Conservation (phyloP, 306 rosid genomes). For the Trifolium pratense region DNA sequence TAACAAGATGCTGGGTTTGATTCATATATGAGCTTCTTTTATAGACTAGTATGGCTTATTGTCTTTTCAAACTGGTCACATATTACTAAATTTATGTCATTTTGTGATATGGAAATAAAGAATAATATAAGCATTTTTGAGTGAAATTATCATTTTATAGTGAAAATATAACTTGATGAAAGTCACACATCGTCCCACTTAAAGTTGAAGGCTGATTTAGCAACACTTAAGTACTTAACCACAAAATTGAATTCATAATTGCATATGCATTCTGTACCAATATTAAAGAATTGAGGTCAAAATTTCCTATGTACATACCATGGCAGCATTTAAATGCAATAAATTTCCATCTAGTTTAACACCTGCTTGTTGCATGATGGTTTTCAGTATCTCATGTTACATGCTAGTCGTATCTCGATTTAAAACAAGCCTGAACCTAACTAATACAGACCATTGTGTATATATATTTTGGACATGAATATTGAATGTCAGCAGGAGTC, state of each 20-base stretch:
- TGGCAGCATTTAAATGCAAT: not conserved
- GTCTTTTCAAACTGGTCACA: conserved; percentile 6
- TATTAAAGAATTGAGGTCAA: not conserved
- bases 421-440: not conserved
- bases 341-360: not conserved
- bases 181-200: not conserved
- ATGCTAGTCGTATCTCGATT: not conserved
- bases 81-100: conserved; percentile 6
- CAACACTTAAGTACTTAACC: conserved; percentile 19
- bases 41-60: not conserved
- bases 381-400: not conserved
- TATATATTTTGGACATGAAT: not conserved
- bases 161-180: conserved; percentile 2
- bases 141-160: not conserved
- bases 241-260: not conserved
- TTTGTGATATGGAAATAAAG: conserved; percentile 14
- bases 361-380: not conserved
- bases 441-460: not conserved
- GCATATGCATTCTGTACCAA: conserved; percentile 2
- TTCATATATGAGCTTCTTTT: not conserved
- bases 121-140: not conserved
- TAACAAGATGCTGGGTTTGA: conserved; percentile 7
- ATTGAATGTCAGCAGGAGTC: not conserved
- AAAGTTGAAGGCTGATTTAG: not conserved
- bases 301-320: not conserved